Base-by-base conservation (phyloP, 2,329 filamentous ascomycete species). In the Fusarium sp. region DNA sequence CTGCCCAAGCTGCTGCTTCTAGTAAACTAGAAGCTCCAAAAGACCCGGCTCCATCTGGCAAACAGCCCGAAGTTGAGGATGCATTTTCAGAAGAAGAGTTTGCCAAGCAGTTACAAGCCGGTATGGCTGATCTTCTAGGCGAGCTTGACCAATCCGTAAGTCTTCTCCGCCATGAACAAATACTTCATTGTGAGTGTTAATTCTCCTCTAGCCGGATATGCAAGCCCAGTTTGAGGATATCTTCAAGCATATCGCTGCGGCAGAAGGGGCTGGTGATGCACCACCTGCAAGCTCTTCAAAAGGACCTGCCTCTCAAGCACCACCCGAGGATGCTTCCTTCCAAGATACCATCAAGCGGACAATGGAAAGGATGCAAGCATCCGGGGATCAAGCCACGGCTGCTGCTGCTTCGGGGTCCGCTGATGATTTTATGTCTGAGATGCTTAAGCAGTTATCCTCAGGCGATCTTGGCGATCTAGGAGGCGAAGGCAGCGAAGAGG, bases 311-410 rank as follows among this genome's bases (percentile, higher is more conserved):
- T 71, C 79, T 26, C 76, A 80, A 28, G 80, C 82, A 37, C 65
- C 76, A 8, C 74, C 78, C 13, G 76, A 78, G 38, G 90, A 92
- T 40, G 88, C 90, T 46, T 88, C 86, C 1, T 99, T 99, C 79
- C 93, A 97, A 76, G 94, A 97, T 62, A 97, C 93, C 1, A 98
- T 99, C 74, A 90, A 91, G 63, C 89, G 89, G 73, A 98, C 96
- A 0, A 97, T 99, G 92, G 93, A 97, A 80, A 91, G 96, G 49
- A 97, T 99, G 93, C 92, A 97, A 75, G 88, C 88, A 34, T 97
- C 94, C 0, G 94, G 92, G 3, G 90, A 95, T 40, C 91, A 94
- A 71, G 94, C 94, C 6, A 94, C 92, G 0, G 92, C 92, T 0
- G 93, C 93, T 0, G 88, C 90, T 1, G 85, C 91, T 3, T 90